Evolutionary conservation across 495 filamentous ascomycete genomes (phyloP), one percentile per base, ranked within the genome.

Genomic region (Cairneyella variabilis): DNA sequence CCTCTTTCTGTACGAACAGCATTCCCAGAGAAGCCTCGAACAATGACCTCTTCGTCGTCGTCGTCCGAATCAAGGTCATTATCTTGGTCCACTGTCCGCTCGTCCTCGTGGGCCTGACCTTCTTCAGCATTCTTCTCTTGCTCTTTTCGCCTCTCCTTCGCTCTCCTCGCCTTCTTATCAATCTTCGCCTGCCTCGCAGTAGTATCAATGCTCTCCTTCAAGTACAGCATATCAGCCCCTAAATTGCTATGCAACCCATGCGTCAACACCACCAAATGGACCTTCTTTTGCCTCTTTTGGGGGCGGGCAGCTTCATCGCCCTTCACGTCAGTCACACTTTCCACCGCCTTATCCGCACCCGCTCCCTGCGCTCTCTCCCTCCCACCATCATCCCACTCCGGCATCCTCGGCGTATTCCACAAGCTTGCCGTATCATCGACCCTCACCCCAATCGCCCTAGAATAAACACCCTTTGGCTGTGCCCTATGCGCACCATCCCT

Each of bases 201-300:
- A 27, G 84, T 82, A 67, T 98, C 95, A 48, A 98, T 97, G 60
- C 89, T 91, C 66, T 98, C 93, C 64, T 98, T 98, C 60, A 98
- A 67, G 65, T 88, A 98, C 23, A 98, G 74, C 95, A 98, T 95
- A 71, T 98, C 93, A 36, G 90, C 83, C 1, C 95, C 90, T n/a
- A 96, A 77, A 69, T 98, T 98, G 69, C 91, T 95, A 66, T 97
- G 93, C 56, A 98, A 68, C 0, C 93, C 93, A 74, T 98, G 93
- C 0, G 93, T 97, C 48, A 98, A 65, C 7, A 98, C 76, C 8
- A 98, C 93, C 52, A 98, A 73, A 63, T 98, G 93, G 0, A 97
- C 72, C 59, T 83, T 90, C 70, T 88, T 92, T 58, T 66, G 74
- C 62, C 73, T 79, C 53, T 60, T 69, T 21, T 54, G 43, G 26